Evolutionary conservation across 305 asterid genomes (phyloP), one percentile per base, ranked within the genome.

Genomic region (Solanum hybrid): DNA sequence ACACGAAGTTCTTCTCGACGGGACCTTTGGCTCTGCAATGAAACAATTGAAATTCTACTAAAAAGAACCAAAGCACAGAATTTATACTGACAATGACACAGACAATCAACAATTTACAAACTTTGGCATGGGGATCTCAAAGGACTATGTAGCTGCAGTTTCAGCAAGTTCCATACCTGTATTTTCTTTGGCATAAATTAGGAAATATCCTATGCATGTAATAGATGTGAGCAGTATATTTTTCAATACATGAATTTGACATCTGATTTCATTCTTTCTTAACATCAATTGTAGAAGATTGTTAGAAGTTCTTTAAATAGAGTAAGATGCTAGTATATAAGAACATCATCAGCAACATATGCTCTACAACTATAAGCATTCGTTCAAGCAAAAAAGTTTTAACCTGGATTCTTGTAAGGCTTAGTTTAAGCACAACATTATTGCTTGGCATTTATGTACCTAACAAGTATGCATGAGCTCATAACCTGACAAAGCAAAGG

Each of bases 1-100:
- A 95, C 90, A 35, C 98, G 98, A 57, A 98, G 99, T 93, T 98
- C 99, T 93, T 98, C 99, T 69, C 99, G 98, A 42, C 99, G 98
- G 89, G 98, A 94, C 93, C 95, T 97, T 93, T 98, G 99, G 94
- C 95, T 97, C 99, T 98, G 96, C 93, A 77, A 92, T 88, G 89
- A 89, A 40, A 90, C 87, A 71, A 75, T 24, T 82, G 64, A 78
- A 37, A 85, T 83, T 89, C 87, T 33, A 79, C 88, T 86, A 82
- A 92, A 71, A 74, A 85, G 40, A 91, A 36, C 61, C 73, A 39
- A 89, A 88, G 86, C 39, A 86, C 37, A 16, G 14, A 33, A 33
- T 40, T 31, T 42, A 28, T 88, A 83, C 81, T 73, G 82, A 90
- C 22, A 89, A 16, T 85, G 76, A 51, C 75, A 85, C n/a, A 57